Evolutionary conservation across 352 stramenopile species (phyloP), one percentile per base, ranked within the genome.

Genomic region (Pythium rhizo-oryzae): DNA sequence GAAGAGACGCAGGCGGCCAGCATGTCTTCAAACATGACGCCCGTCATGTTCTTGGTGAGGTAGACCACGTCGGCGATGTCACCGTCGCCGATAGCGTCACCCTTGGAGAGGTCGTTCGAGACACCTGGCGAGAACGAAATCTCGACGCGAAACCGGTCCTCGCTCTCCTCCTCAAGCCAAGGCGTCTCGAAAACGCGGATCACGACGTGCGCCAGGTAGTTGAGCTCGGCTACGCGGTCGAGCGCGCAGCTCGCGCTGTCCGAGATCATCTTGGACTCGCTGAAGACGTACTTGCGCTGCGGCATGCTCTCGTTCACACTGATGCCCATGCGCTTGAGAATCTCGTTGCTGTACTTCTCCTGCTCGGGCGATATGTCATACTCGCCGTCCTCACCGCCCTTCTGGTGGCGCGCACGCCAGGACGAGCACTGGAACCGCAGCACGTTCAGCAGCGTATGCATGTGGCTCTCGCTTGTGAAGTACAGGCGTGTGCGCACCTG

Each of bases 381-480:
- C 67, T 91, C 84, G 25, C 83, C 77, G 44, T 91, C 77, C 44
- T 91, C 74, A 11, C 80, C 73, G 19, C 81, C 74, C 30, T 79
- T 63, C 57, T 89, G 74, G 53, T 90, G 83, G 1, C 85, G 81
- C 3, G 76, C 78, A 18, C 78, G 76, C 87, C 85, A 94, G 33
- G 81, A 85, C 25, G 82, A 74, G 56, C 88, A 94, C 65, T 94
- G 87, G 69, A 97, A 97, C 8, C 97, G 84, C 24, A 99, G 79
- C 30, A 99, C 96, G 78, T 99, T 99, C 56, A 99, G 80, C 39
- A 99, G 78, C 28, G 96, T 97, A 76, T 99, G 97, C 61, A 99
- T 84, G 80, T 99, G 98, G 62, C 85, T 94, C 80, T 99, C 98
- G 49, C 94, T 99, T 16, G 98, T 99, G 70, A 99, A 99, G 77